Percentiles rank a stretch among this genome's conserved stretches.
Evolutionary conservation across 2,329 filamentous ascomycete species (phyloP).

Genomic region (Alternaria panax): DNA sequence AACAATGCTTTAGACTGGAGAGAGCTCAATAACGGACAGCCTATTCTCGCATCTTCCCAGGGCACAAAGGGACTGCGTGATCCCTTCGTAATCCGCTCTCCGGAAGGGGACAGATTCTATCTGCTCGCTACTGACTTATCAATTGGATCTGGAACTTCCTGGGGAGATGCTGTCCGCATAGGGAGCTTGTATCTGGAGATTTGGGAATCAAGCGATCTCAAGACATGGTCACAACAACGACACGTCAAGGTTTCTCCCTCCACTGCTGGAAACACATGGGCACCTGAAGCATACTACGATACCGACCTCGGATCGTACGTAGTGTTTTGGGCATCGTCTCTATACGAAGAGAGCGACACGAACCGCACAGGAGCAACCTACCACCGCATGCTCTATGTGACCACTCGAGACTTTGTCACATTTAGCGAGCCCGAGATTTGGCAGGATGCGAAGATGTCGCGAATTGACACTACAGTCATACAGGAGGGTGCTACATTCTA

Average conservation of each 20-base stretch:
- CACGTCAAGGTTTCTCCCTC: slow-evolving; percentile 59
- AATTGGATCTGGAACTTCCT: slow-evolving; percentile 63
- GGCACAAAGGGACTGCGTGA: slow-evolving; percentile 62
- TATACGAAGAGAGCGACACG: slow-evolving; percentile 54
- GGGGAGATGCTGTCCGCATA: slow-evolving; percentile 56
- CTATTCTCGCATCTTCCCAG: slow-evolving; percentile 55
- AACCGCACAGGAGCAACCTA: slow-evolving; percentile 56
- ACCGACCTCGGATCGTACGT: slow-evolving; percentile 53
- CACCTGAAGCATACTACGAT: slow-evolving; percentile 62
- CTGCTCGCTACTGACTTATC: slow-evolving; percentile 62
- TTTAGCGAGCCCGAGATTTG: slow-evolving; percentile 59
- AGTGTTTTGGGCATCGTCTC: slow-evolving; percentile 58
- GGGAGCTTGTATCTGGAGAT: slow-evolving; percentile 62
- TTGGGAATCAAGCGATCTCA: slow-evolving; percentile 61
- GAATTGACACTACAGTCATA: slow-evolving; percentile 63
- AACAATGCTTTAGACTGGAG: slow-evolving; percentile 62
- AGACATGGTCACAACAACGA: slow-evolving; percentile 61
- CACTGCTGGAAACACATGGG: slow-evolving; percentile 63
- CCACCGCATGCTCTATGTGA: slow-evolving; percentile 62
- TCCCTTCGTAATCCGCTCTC: slow-evolving; percentile 62
- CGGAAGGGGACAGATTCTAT: slow-evolving; percentile 61
- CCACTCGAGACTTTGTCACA: slow-evolving; percentile 60
- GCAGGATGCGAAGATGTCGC: slow-evolving; percentile 61
- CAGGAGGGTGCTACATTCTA: slow-evolving; percentile 55
- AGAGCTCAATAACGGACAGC: slow-evolving; percentile 59